A percentile compares a stretch with the other conserved stretches of the same genome.
Evolutionary conservation across 345 rosid species (phyloP).

Genomic region (Lepidium didymum): DNA sequence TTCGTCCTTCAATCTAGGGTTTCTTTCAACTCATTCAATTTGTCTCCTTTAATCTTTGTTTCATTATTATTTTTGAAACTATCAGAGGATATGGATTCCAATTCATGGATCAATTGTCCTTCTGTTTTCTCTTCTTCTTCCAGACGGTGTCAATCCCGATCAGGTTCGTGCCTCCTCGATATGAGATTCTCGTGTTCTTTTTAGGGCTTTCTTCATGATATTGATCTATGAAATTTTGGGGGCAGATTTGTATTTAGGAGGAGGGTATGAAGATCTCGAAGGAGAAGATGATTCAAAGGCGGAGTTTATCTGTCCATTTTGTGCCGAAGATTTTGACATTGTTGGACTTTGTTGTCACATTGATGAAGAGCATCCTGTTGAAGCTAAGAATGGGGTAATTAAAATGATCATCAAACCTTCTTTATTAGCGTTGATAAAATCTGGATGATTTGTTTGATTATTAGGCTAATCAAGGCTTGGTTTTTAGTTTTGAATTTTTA

Average conservation of each 20-base stretch:
- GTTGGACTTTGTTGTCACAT: conserved; percentile 85
- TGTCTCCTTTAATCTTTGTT: background rate
- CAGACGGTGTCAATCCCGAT: conserved; percentile 23
- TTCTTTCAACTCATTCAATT: background rate
- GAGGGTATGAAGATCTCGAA: conserved; percentile 47
- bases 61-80: background rate
- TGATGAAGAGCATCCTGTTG: conserved; percentile 89
- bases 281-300: conserved; percentile 58
- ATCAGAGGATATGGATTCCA: conserved; percentile 19
- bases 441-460: background rate
- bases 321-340: conserved; percentile 76
- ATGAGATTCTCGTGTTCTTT: background rate
- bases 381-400: conserved; percentile 72
- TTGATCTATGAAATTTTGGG: background rate
- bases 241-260: conserved; percentile 53
- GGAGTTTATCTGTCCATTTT: conserved; percentile 71
- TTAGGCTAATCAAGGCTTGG: background rate
- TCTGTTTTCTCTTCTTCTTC: conserved; percentile 28
- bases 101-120: conserved; percentile 27
- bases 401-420: background rate
- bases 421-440: background rate
- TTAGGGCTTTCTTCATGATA: background rate
- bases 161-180: conserved; percentile 9
- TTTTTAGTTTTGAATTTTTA: background rate
- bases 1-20: conserved; percentile 10